Conservation (phyloP, 352 stramenopile species). For the Phytopythium helicoides region DNA sequence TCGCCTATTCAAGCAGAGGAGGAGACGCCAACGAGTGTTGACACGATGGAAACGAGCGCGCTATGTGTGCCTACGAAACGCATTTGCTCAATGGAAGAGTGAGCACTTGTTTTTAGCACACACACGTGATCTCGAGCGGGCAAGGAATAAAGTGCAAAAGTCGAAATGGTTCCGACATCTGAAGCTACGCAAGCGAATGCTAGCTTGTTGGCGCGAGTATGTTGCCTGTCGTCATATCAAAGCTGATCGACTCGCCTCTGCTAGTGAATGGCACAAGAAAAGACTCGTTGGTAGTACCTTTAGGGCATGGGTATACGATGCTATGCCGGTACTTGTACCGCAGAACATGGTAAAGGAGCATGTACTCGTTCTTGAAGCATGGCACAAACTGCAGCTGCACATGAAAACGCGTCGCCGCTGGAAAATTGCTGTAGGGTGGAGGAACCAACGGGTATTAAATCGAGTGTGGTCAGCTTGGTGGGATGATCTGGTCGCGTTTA, state of each 20-base stretch:
- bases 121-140: constrained; percentile 4
- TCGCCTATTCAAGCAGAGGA: constrained; percentile 4
- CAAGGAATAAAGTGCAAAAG: constrained; percentile 7
- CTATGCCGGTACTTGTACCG: constrained; percentile 1
- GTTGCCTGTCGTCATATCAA: not conserved
- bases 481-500: no score
- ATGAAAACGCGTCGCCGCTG: no score
- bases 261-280: not conserved
- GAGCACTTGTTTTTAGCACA: constrained; percentile 9
- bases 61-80: constrained; percentile 1
- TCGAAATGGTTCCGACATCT: constrained; percentile 23
- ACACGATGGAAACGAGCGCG: constrained; percentile 8
- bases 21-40: constrained; percentile 8
- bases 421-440: no score
- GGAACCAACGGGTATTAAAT: no score
- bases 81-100: constrained; percentile 9
- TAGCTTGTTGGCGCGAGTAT: constrained; percentile 12
- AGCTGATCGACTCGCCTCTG: not conserved
- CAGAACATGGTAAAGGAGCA: constrained; percentile 10
- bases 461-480: no score
- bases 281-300: constrained; percentile 6
- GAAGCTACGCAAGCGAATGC: constrained; percentile 18
- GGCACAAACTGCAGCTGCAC: constrained; percentile 4
- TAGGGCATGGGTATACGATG: constrained; percentile 5
- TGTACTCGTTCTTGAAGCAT: constrained; percentile 3